Conservation (phyloP, 106 monocot species). For the Acorus calamus region DNA sequence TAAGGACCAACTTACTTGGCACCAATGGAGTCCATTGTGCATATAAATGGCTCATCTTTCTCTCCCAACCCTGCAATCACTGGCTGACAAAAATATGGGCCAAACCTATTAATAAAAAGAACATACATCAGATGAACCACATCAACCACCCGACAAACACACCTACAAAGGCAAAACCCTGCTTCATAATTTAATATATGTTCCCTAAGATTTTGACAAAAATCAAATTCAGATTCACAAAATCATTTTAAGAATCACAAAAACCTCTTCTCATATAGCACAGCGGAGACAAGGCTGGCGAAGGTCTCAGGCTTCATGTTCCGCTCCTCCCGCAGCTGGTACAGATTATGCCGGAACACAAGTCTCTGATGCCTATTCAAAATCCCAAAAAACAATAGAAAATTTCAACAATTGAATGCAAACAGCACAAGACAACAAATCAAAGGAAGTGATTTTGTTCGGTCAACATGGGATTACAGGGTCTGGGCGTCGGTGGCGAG, state of each 20-base stretch:
- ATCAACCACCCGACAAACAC: too few species aligned
- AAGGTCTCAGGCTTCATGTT: constrained; percentile 83
- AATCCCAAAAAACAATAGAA: neutral
- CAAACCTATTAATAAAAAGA: constrained; percentile 50
- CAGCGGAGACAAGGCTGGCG: constrained; percentile 64
- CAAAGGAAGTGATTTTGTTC: neutral
- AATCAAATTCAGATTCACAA: neutral
- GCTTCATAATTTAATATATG: neutral
- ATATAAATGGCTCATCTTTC: constrained; percentile 72
- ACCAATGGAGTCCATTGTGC: constrained; percentile 89
- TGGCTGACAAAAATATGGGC: constrained; percentile 90
- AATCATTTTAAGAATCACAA: too few species aligned
- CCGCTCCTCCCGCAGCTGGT: constrained; percentile 78
- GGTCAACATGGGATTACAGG: constrained; percentile 17
- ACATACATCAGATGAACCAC: too few species aligned
- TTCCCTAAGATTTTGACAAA: neutral
- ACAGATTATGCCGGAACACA: constrained; percentile 67
- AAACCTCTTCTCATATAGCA: constrained; percentile 85
- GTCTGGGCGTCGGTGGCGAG: constrained; percentile 86
- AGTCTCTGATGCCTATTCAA: constrained; percentile 48
- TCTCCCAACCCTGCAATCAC: constrained; percentile 93
- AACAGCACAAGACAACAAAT: neutral
- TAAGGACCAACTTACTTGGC: constrained; percentile 63
- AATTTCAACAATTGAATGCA: neutral
- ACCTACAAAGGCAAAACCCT: too few species aligned